Evolutionary conservation across 2,329 filamentous ascomycete genomes (phyloP).

Genomic region (Calonectria pseudoturangicola): DNA sequence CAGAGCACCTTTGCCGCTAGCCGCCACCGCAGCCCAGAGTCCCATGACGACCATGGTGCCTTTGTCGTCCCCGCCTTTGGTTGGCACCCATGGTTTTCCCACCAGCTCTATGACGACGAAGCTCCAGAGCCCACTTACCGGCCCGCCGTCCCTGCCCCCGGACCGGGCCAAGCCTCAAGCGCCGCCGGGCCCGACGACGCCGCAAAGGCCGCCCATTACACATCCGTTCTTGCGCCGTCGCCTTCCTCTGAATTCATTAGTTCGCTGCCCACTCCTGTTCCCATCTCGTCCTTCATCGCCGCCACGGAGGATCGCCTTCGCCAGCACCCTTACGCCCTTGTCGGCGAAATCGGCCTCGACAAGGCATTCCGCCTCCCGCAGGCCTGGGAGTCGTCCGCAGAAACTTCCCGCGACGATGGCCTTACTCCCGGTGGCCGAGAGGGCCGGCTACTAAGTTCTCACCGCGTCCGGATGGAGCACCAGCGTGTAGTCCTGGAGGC

Average conservation of each 20-base stretch:
- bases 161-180: slow-evolving; percentile 1
- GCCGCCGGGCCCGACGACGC: slow-evolving; percentile 39
- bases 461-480: slow-evolving; percentile 81
- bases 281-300: slow-evolving; percentile 75
- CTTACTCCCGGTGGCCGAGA: slow-evolving; percentile 83
- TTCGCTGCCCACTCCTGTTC: slow-evolving; percentile 75
- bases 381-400: slow-evolving; percentile 66
- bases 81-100: slow-evolving; percentile 91
- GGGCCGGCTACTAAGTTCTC: slow-evolving; percentile 79
- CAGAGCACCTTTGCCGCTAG: slow-evolving; percentile 21
- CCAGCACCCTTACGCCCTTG: slow-evolving; percentile 76
- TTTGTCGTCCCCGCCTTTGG: slow-evolving; percentile 82
- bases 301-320: slow-evolving; percentile 74
- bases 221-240: slow-evolving; percentile 76
- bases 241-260: slow-evolving; percentile 65
- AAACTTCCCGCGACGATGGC: slow-evolving; percentile 52
- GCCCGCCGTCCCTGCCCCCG: slow-evolving; percentile 45
- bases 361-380: slow-evolving; percentile 84
- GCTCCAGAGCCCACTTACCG: slow-evolving; percentile 61
- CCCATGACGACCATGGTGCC: slow-evolving; percentile 10
- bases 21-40: neutral
- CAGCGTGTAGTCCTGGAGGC: slow-evolving; percentile 79
- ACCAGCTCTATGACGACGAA: slow-evolving; percentile 82
- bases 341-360: slow-evolving; percentile 88
- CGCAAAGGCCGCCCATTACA: slow-evolving; percentile 77